A percentile compares a stretch with the other conserved stretches of the same genome.
These are phyloP conservation scores for Skeletonema marinoi DNA, from an alignment of 108 stramenopile species.

Conservation along the genomic window DNA sequence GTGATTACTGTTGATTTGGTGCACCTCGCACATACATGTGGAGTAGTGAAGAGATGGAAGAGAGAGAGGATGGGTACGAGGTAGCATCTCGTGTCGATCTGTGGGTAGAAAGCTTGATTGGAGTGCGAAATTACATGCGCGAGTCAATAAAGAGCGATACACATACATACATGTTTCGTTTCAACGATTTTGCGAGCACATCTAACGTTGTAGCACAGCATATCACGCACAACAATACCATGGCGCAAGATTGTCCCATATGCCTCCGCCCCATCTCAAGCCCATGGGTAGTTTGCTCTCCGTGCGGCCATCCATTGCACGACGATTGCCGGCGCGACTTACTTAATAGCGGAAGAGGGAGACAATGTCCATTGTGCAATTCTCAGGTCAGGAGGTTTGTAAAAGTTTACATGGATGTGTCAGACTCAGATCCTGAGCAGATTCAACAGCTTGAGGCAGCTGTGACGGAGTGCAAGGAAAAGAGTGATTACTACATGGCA, in stretches of 20 bases:
- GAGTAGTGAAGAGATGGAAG: no score
- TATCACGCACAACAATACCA: neutral
- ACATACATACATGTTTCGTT: no score
- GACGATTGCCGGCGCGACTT: neutral
- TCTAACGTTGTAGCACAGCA: no score
- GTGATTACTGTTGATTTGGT: no score
- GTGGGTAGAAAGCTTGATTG: no score
- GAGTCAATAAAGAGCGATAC: no score
- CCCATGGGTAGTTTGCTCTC: neutral
- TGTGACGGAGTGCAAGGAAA: neutral
- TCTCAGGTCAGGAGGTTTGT: neutral
- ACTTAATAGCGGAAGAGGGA: neutral
- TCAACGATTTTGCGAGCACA: no score
- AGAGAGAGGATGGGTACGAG: no score
- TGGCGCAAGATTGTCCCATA: neutral
- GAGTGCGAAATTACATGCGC: no score
- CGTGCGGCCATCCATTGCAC: neutral
- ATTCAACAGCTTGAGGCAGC: neutral
- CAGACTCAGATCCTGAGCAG: neutral
- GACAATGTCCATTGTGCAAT: neutral
- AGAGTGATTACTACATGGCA: neutral
- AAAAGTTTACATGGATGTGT: neutral
- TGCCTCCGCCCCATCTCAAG: neutral
- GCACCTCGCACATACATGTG: no score
- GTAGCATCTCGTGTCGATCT: no score